phyloP scores from a whole-genome alignment of 805 yeast species.

The Debaryomyces hansenii region DNA sequence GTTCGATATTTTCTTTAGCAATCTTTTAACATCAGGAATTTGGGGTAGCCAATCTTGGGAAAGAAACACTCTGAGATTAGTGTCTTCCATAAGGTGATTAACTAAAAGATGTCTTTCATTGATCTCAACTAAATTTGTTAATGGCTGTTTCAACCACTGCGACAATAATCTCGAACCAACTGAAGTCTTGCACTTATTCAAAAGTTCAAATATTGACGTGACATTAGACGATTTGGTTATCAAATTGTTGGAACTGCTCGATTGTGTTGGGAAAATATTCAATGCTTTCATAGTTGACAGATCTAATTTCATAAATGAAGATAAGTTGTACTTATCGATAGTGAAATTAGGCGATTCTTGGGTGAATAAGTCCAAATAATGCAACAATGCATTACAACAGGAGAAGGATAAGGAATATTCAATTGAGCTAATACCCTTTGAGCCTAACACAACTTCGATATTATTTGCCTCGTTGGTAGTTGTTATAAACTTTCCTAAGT shows the following conservation, averaged over 20 bases:
- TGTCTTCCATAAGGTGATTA: constrained; percentile 67
- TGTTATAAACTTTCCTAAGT: constrained; percentile 66
- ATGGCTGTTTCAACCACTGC: constrained; percentile 96
- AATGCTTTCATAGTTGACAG: constrained; percentile 86
- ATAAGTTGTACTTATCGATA: constrained; percentile 66
- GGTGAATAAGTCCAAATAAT: constrained; percentile 63
- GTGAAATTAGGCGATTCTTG: constrained; percentile 57
- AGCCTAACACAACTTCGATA: constrained; percentile 47
- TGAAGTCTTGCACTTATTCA: constrained; percentile 83
- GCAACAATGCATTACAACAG: constrained; percentile 67
- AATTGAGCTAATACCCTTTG: constrained; percentile 50
- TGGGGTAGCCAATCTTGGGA: constrained; percentile 65
- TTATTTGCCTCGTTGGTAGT: constrained; percentile 25
- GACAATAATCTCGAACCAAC: constrained; percentile 88
- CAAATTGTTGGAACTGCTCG: constrained; percentile 21
- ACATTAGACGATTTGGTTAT: constrained; percentile 25
- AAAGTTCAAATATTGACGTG: constrained; percentile 70
- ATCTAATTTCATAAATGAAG: constrained; percentile 87
- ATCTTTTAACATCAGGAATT: constrained; percentile 81
- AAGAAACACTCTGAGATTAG: constrained; percentile 62
- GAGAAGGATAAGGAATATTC: constrained; percentile 53
- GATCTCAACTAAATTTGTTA: constrained; percentile 63
- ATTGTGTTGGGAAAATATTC: constrained; percentile 67
- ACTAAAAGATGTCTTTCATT: constrained; percentile 71
- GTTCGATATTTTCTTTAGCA: constrained; percentile 61